Evolutionary conservation across 352 stramenopile species (phyloP).

Genomic region (Pythium brachiatum): DNA sequence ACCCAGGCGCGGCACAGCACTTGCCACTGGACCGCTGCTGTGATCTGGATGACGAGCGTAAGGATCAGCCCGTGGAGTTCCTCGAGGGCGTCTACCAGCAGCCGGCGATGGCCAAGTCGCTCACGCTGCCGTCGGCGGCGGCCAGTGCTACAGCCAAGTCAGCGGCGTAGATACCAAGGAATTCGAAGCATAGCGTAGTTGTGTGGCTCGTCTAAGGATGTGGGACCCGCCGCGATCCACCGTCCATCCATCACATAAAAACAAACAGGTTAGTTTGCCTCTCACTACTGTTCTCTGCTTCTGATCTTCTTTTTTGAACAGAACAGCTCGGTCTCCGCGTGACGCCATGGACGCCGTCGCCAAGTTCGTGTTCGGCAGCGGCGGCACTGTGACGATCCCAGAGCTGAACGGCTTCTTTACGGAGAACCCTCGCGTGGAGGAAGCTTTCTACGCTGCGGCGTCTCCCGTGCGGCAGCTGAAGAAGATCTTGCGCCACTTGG

Average conservation of each 20-base stretch:
- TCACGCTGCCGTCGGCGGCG: constrained; percentile 12
- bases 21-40: constrained; percentile 65
- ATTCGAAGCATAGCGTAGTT: no score
- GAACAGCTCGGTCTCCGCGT: no score
- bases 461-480: constrained; percentile 16
- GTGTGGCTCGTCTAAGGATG: neutral
- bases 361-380: constrained; percentile 14
- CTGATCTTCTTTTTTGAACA: no score
- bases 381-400: constrained; percentile 3
- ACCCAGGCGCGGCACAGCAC: constrained; percentile 45
- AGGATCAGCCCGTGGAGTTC: constrained; percentile 53
- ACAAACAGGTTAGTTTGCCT: neutral
- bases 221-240: no score
- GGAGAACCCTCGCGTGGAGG: neutral
- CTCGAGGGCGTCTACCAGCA: constrained; percentile 69
- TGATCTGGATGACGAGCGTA: constrained; percentile 56
- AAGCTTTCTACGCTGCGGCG: constrained; percentile 3
- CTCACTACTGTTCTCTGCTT: neutral
- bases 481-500: constrained; percentile 6
- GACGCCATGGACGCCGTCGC: constrained; percentile 18
- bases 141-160: constrained; percentile 8
- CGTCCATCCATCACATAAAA: neutral
- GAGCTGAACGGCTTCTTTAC: constrained; percentile 12
- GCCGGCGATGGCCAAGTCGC: constrained; percentile 50
- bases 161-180: neutral